These are phyloP conservation scores for Plectosphaerella sp. DNA, from an alignment of 2,329 filamentous ascomycete species.

Conservation along the genomic window DNA sequence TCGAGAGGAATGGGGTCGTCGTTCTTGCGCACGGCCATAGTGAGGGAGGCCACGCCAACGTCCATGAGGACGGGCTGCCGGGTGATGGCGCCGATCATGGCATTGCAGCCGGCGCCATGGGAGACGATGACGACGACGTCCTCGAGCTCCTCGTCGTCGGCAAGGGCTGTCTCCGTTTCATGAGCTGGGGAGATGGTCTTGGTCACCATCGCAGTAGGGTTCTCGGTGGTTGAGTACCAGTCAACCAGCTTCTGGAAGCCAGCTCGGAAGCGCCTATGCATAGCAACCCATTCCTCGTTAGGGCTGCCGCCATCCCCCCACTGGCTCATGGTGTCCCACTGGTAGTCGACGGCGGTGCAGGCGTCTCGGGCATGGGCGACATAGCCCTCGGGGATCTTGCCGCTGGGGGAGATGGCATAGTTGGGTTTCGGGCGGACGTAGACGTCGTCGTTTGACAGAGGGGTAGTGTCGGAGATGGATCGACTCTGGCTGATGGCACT, in stretches of 20 bases:
- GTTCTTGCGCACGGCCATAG: slow-evolving; percentile 70
- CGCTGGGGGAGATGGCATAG: slow-evolving; percentile 76
- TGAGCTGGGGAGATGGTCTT: slow-evolving; percentile 29
- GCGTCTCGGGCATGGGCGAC: slow-evolving; percentile 86
- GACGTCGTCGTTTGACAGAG: slow-evolving; percentile 73
- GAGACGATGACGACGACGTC: slow-evolving; percentile 84
- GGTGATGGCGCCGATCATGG: slow-evolving; percentile 85
- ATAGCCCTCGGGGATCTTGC: slow-evolving; percentile 82
- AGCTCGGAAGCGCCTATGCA: slow-evolving; percentile 85
- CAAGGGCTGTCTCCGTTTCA: slow-evolving; percentile 31
- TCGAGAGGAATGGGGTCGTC: slow-evolving; percentile 17
- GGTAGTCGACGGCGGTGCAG: slow-evolving; percentile 83
- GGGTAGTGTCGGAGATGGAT: slow-evolving; percentile 53
- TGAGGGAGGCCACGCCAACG: slow-evolving; percentile 84
- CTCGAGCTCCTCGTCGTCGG: slow-evolving; percentile 63
- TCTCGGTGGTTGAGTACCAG: slow-evolving; percentile 67
- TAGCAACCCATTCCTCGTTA: slow-evolving; percentile 91
- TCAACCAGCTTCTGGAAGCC: slow-evolving; percentile 75
- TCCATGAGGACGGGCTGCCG: slow-evolving; percentile 89
- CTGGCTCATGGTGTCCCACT: slow-evolving; percentile 87
- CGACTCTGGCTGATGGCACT: slow-evolving; percentile 11
- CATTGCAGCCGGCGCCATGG: slow-evolving; percentile 94
- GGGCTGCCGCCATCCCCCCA: slow-evolving; percentile 88
- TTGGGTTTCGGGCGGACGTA: slow-evolving; percentile 76
- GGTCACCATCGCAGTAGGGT: slow-evolving; percentile 47